Evolutionary conservation across 345 rosid species (phyloP), one percentile per base, ranked within the genome.

Genomic region (Camelina hispida): DNA sequence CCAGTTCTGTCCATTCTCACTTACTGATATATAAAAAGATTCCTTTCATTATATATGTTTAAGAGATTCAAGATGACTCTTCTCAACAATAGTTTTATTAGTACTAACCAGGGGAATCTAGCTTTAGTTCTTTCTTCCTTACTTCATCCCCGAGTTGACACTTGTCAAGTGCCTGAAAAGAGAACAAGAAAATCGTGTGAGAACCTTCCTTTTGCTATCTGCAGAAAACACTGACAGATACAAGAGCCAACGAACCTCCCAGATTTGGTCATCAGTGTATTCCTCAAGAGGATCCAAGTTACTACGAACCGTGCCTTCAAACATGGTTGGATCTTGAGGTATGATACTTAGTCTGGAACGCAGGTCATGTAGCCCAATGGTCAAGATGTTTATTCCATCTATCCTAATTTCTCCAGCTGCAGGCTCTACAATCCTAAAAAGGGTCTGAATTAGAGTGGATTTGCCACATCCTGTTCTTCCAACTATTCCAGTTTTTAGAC

Each of bases 281-380:
- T 89, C 84, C 72, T 84, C 85, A 16, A 86, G 85, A 44, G 91
- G 91, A 50, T 89, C 91, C 50, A 89, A 73, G 61, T 89, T 87
- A 70, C 74, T 86, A 42, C 84, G 50, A 4, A 89, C 67, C 1
- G 89, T 83, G 54, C 91, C 91, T 71, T 89, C 90, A 61, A 86
- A 89, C 91, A 87, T 87, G 66, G 88, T 85, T 47, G 93, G 93
- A 65, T 86, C 88, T 61, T 88, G 90, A 48, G 90, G 93, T 67
- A 86, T 86, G 65, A 89, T 87, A 80, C 91, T 82, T 9, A 87
- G 80, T 54, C 83, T 82, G 50, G 86, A 84, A 71, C 90, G 76
- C 78, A 89, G 71, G 66, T 85, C 94, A 15, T 85, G 94, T 80
- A 85, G 62, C 11, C 94, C 91, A 72, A 89, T 81, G 6, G 25